phyloP scores from a whole-genome alignment of 2,329 filamentous ascomycete species.

The Massarina eburnea region DNA sequence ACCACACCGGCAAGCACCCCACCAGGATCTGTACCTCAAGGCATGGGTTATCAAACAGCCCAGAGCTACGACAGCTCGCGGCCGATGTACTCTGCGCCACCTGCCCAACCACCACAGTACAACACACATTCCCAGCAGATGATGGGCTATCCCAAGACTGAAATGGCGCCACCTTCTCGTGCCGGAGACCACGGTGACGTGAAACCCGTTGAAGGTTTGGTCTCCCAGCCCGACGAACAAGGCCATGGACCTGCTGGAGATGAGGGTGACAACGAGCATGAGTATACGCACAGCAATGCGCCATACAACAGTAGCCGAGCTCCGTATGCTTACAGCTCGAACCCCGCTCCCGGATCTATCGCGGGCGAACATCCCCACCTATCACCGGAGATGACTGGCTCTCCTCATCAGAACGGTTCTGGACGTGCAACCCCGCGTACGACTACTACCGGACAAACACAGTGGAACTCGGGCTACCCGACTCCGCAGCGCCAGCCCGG shows the following conservation, averaged over 20 bases:
- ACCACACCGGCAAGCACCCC: conserved; percentile 90
- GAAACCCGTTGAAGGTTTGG: conserved; percentile 66
- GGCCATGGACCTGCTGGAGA: conserved; percentile 60
- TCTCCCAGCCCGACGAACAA: conserved; percentile 49
- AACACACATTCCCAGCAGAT: conserved; percentile 62
- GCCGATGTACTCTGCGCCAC: conserved; percentile 73
- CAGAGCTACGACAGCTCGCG: conserved; percentile 77
- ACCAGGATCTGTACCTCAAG: conserved; percentile 76
- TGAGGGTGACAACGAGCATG: conserved; percentile 71
- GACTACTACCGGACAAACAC: conserved; percentile 68
- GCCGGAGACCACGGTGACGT: conserved; percentile 63
- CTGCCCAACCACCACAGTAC: conserved; percentile 69
- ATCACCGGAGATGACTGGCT: conserved; percentile 79
- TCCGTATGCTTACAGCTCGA: conserved; percentile 75
- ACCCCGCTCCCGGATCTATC: conserved; percentile 65
- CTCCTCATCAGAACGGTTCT: conserved; percentile 78
- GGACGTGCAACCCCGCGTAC: conserved; percentile 86
- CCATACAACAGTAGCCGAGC: conserved; percentile 71
- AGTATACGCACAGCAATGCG: conserved; percentile 81
- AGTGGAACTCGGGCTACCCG: conserved; percentile 73
- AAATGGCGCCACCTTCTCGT: conserved; percentile 81
- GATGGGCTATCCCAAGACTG: conserved; percentile 77
- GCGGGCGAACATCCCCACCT: conserved; percentile 74
- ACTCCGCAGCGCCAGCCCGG: conserved; percentile 72
- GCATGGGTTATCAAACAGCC: conserved; percentile 73